Base-by-base conservation (phyloP, 352 stramenopile genomes). In the Phytopythium aichiense region DNA sequence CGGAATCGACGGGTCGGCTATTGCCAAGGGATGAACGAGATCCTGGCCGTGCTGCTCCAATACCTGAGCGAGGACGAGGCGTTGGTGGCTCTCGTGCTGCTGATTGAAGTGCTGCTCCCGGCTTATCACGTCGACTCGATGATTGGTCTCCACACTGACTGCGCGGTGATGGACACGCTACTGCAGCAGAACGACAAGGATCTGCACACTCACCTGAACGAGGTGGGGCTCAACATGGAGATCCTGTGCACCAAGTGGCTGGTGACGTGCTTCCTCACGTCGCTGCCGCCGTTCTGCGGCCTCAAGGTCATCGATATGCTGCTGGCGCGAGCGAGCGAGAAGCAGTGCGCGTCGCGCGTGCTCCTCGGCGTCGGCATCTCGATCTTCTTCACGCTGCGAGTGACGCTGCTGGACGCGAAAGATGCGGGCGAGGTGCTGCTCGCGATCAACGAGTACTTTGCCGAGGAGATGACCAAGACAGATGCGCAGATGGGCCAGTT, bases 171-270 rank as follows among this genome's bases (percentile, higher is more conserved):
- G 75, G 81, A 92, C 65, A 89, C 82, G 13, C 66, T 92, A n/a
- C 50, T 94, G 50, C 68, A 66, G 16, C 85, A 92, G 51, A 94
- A 94, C 35, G 85, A 94, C 53, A 64, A 73, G 13, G 79, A 91
- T 22, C 66, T 94, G n/a, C 79, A 91, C 45, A 40, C 67, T 1
- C 81, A 92, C 55, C 67, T 94, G 51, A 78, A 81, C 31, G 81
- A 88, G 31, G 70, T 91, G 9, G 85, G 85, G 0, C 65, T 94
- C 48, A 94, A 94, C 65, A 94, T 94, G 85, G 85, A 94, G 57
- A 91, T 94, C 56, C 63, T 94, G 28, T 94, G 85, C 69, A 94
- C 85, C 2, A 92, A 94, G 60, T 94, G 85, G 85, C 80, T 94
- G n/a, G 84, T 94, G 42, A 92, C 85, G 46, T 92, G 81, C 60